phyloP scores from a whole-genome alignment of 2,329 filamentous ascomycete species.

The Phyllosticta citrichinensis region DNA sequence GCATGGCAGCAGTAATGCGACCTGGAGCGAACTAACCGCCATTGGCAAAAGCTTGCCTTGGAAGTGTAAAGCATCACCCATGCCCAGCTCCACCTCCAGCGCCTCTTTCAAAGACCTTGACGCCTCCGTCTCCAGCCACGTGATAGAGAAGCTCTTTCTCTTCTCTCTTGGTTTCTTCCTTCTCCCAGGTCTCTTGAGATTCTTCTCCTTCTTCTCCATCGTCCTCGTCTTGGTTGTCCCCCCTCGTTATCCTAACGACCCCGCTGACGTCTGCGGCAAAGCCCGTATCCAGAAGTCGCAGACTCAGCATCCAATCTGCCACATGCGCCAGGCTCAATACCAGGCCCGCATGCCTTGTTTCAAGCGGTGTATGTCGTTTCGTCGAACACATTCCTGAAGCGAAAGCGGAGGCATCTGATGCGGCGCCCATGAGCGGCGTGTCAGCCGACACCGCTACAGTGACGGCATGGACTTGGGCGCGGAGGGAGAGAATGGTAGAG shows the following conservation, averaged over 20 bases:
- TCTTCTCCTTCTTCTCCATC: constrained; percentile 24
- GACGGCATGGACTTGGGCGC: constrained; percentile 52
- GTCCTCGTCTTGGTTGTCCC: constrained; percentile 33
- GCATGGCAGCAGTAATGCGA: background rate
- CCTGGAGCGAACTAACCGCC: no score
- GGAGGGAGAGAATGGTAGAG: constrained; percentile 19
- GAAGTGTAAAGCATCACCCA: background rate
- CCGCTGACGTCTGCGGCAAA: constrained; percentile 87
- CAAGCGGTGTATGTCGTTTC: constrained; percentile 49
- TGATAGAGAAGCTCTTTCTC: constrained; percentile 73
- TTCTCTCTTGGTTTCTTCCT: constrained; percentile 16
- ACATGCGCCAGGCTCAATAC: constrained; percentile 63
- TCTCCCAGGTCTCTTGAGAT: constrained; percentile 15
- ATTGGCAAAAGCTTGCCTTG: background rate
- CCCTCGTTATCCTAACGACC: constrained; percentile 64
- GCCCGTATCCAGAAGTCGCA: constrained; percentile 74
- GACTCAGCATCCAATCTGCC: constrained; percentile 59
- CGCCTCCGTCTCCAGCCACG: constrained; percentile 66
- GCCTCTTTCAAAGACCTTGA: constrained; percentile 77
- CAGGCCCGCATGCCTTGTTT: constrained; percentile 62
- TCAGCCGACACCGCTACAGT: constrained; percentile 65
- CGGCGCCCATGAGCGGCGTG: constrained; percentile 51
- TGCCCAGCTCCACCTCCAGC: constrained; percentile 22
- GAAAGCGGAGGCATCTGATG: constrained; percentile 26
- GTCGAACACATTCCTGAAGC: constrained; percentile 11